These are phyloP conservation scores for Phyllosticta paracitricarpa DNA, from an alignment of 2,329 filamentous ascomycete genomes.

Conservation along the genomic window DNA sequence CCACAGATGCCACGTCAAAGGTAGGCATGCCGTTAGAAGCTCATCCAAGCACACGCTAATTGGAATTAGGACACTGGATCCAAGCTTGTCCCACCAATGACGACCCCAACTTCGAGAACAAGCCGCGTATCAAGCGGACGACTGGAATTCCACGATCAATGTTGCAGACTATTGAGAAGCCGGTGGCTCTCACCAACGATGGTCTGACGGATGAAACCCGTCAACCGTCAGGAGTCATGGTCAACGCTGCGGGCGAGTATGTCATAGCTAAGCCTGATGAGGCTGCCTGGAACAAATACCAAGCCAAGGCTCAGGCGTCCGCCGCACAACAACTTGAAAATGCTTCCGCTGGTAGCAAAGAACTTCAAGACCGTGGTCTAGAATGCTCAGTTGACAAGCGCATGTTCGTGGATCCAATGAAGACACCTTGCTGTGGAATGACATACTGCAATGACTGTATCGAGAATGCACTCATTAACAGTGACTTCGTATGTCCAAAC, in stretches of 20 bases:
- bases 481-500: conserved; percentile 89
- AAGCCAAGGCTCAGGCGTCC: conserved; percentile 83
- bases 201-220: conserved; percentile 71
- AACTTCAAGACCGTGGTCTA: conserved; percentile 76
- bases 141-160: conserved; percentile 95
- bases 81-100: conserved; percentile 97
- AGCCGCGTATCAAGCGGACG: conserved; percentile 86
- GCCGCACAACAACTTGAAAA: conserved; percentile 67
- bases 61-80: conserved; percentile 73
- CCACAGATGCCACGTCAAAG: conserved; percentile 92
- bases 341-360: conserved; percentile 68
- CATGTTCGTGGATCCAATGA: conserved; percentile 97
- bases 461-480: conserved; percentile 95
- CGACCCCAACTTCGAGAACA: conserved; percentile 89
- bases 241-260: conserved; percentile 94
- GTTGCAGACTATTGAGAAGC: conserved; percentile 90
- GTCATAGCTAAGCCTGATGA: conserved; percentile 94
- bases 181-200: conserved; percentile 60
- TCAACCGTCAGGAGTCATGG: conserved; percentile 83
- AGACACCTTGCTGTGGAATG: conserved; percentile 96
- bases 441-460: conserved; percentile 99
- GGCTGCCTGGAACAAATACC: conserved; percentile 92
- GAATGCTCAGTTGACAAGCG: conserved; percentile 95
- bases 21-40: conserved; percentile 22
- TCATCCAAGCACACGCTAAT: conserved; percentile 18